Percentiles rank a stretch among this genome's conserved stretches.
Conservation (phyloP, 352 stramenopile species). For the Globisporangium rhizosaccharum region DNA sequence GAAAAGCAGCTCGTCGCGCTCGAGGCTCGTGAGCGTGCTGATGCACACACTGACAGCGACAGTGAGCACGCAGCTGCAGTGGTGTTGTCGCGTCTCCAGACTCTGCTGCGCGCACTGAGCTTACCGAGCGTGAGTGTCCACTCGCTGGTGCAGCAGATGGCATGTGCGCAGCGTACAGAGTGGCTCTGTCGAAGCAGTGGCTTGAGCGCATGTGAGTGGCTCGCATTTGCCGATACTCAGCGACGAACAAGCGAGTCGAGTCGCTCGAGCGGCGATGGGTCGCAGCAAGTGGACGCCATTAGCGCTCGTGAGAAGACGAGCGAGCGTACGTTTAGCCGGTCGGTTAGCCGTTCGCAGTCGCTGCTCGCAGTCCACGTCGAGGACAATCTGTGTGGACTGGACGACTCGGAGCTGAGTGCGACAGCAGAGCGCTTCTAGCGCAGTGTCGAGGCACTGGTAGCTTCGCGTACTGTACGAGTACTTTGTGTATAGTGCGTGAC, state of each 20-base stretch:
- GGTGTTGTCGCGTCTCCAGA: slow-evolving; percentile 15
- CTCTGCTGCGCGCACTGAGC: slow-evolving; percentile 32
- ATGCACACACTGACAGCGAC: not conserved
- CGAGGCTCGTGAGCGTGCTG: slow-evolving; percentile 6
- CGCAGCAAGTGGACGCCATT: not conserved
- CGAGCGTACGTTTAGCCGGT: not conserved
- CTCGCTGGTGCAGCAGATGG: slow-evolving; percentile 21
- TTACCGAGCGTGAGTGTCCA: slow-evolving; percentile 35
- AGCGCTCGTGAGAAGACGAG: not conserved
- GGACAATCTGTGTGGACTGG: slow-evolving; percentile 2
- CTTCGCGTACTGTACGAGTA: too few relatives aligned
- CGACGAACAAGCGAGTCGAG: not conserved
- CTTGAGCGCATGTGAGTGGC: slow-evolving; percentile 39
- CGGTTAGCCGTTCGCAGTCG: slow-evolving; percentile 9
- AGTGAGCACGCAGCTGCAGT: not conserved
- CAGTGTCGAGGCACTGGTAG: not conserved
- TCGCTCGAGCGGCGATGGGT: not conserved
- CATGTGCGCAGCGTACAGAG: slow-evolving; percentile 18
- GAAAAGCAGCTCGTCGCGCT: slow-evolving; percentile 14
- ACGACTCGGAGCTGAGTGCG: not conserved
- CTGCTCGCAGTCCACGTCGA: slow-evolving; percentile 10
- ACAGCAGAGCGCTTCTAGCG: not conserved
- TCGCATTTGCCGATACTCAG: slow-evolving; percentile 11
- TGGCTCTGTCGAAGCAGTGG: slow-evolving; percentile 24
- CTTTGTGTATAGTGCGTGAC: too few relatives aligned